Base-by-base conservation (phyloP, 192 early-diverging fungal genomes). In the Coemansia sp. region DNA sequence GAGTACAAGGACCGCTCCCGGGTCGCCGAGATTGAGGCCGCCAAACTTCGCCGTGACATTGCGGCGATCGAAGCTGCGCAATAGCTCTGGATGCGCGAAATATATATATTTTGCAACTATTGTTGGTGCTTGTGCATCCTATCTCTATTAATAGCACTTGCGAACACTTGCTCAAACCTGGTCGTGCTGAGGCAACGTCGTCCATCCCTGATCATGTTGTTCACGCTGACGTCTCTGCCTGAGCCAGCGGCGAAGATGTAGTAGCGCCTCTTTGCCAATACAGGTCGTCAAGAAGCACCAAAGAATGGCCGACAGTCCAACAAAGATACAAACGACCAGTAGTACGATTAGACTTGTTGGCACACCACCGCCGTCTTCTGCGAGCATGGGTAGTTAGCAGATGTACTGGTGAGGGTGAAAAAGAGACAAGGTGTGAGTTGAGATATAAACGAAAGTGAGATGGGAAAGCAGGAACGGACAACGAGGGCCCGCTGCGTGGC, bases 241-340 rank as follows among this genome's bases (percentile, higher is more conserved):
- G 40, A 70, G 67, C 69, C 75, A 71, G 44, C 62, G 67, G 13
- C 83, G 74, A 32, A 84, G 18, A 18, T 74, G 68, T n/a, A 68
- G 47, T 2, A 77, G 68, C 4, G 59, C 72, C 20, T 80, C 78
- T 20, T 37, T 64, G 47, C 83, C 83, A 2, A 80, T 38, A 34
- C 83, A 84, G 1, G 83, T 80, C 27, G 78, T 80, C 13, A 84
- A 64, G 40, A 84, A 84, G 49, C 83, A 84, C 83, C 83, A 84
- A 10, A 70, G 45, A 39, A 84, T 67, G 9, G 78, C 83, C 8
- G 74, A 50, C 18, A 80, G 3, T 0, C 78, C 64, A 16, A 84
- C 78, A 41, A 84, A 30, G n/a, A 74, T 49, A 38, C 74, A 69
- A 16, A 84, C 69, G 0, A 77, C 67, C 11, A 84, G 61, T 1